These are phyloP conservation scores for Pseudomassariella vexata DNA, from an alignment of 2,329 filamentous ascomycete species.

Conservation along the genomic window DNA sequence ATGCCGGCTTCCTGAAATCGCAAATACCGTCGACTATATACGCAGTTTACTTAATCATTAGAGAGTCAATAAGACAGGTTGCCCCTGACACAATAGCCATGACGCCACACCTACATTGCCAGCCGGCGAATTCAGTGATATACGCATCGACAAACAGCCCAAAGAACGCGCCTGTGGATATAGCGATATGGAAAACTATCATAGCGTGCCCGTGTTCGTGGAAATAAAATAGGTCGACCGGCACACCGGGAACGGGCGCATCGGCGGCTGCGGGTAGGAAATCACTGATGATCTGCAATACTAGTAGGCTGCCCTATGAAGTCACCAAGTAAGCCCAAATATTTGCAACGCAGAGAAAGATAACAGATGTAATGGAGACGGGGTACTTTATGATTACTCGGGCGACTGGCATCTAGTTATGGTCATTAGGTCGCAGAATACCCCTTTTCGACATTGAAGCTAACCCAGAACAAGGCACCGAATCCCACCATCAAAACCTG, in stretches of 20 bases:
- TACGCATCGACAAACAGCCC: background rate
- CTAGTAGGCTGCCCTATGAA: background rate
- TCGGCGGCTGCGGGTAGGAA: background rate
- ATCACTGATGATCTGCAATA: background rate
- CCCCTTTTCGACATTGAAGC: background rate
- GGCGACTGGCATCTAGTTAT: background rate
- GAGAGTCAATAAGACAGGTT: background rate
- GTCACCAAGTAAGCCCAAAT: background rate
- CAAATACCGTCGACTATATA: background rate
- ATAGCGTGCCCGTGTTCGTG: constrained; percentile 1
- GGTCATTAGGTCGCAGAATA: background rate
- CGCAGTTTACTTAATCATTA: background rate
- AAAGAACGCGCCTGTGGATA: background rate
- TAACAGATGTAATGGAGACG: background rate
- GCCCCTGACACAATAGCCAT: background rate
- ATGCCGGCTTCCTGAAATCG: background rate
- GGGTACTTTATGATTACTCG: background rate
- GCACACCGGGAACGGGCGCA: background rate
- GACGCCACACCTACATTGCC: background rate
- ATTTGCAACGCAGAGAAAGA: background rate
- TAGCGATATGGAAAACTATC: constrained; percentile 1
- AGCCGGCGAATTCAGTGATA: background rate
- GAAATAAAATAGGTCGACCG: background rate
- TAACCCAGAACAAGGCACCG: constrained; percentile 1
- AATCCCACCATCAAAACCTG: constrained; percentile 1